Evolutionary conservation across 2,329 filamentous ascomycete genomes (phyloP).

Genomic region (Aspergillus sp.): DNA sequence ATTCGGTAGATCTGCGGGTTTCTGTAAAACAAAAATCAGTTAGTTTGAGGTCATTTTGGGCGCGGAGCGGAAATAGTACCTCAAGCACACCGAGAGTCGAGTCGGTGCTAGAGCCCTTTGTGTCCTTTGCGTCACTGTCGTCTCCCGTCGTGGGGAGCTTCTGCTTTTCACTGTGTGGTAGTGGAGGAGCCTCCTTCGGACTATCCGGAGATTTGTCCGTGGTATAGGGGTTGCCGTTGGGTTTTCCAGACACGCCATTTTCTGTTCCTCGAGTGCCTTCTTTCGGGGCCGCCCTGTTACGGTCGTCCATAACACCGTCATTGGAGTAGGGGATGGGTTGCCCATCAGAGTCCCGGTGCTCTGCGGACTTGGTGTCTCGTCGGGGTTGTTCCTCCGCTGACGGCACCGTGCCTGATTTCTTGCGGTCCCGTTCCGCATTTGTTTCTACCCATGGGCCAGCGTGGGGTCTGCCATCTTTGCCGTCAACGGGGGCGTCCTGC

Average conservation of each 20-base stretch:
- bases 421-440: slow-evolving; percentile 48
- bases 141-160: slow-evolving; percentile 52
- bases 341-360: slow-evolving; percentile 43
- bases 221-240: slow-evolving; percentile 70
- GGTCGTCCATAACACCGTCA: slow-evolving; percentile 92
- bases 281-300: slow-evolving; percentile 70
- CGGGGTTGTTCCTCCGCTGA: slow-evolving; percentile 34
- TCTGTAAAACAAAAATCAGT: slow-evolving; percentile 51
- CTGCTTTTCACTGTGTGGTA: slow-evolving; percentile 78
- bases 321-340: slow-evolving; percentile 54
- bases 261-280: slow-evolving; percentile 85
- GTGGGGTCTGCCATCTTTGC: slow-evolving; percentile 90
- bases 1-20: slow-evolving; percentile 76
- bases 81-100: slow-evolving; percentile 53
- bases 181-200: slow-evolving; percentile 80
- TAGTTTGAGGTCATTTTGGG: not conserved
- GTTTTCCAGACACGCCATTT: slow-evolving; percentile 85
- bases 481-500: slow-evolving; percentile 86
- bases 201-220: slow-evolving; percentile 74
- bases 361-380: slow-evolving; percentile 26
- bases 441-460: slow-evolving; percentile 69
- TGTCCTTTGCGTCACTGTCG: slow-evolving; percentile 35
- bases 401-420: slow-evolving; percentile 36
- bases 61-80: slow-evolving; percentile 42
- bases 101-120: slow-evolving; percentile 41